Evolutionary conservation across 75 land plant genomes (phyloP).

Genomic region (Picea glauca): DNA sequence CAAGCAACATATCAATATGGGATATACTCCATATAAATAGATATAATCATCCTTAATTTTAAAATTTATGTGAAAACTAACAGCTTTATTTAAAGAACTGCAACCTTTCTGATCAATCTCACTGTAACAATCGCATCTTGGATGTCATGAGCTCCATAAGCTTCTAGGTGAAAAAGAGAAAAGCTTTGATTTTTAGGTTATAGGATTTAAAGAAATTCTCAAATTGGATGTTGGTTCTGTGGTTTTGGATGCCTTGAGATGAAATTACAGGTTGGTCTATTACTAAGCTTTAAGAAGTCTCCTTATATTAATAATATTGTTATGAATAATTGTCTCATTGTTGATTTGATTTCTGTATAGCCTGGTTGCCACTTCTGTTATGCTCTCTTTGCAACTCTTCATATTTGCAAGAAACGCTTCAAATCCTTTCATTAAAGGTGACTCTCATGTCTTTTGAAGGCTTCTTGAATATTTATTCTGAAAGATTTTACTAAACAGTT

Average conservation of each 20-base stretch:
- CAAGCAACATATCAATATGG: too few species aligned
- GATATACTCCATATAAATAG: too few species aligned
- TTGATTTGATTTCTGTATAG: slow-evolving; percentile 11
- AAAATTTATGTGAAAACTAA: too few species aligned
- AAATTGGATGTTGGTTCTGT: slow-evolving; percentile 14
- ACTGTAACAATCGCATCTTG: not conserved
- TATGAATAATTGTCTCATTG: too few species aligned
- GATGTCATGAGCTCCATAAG: not conserved
- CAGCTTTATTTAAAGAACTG: too few species aligned
- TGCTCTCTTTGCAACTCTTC: slow-evolving; percentile 46
- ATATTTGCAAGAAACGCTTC: slow-evolving; percentile 23
- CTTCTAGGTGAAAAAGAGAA: slow-evolving; percentile 6
- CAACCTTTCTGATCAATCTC: too few species aligned
- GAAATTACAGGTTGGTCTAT: slow-evolving; percentile 26
- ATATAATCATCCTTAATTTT: too few species aligned
- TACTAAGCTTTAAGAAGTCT: too few species aligned
- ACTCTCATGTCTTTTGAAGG: not conserved
- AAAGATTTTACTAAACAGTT: too few species aligned
- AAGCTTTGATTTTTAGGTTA: slow-evolving; percentile 33
- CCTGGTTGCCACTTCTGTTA: slow-evolving; percentile 29
- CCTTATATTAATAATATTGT: not conserved
- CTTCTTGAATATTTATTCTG: not conserved
- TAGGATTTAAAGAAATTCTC: slow-evolving; percentile 48
- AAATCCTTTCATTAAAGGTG: slow-evolving; percentile 26
- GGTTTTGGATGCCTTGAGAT: slow-evolving; percentile 24